These are phyloP conservation scores for Backusella tarrabulga DNA, from an alignment of 192 early-diverging fungal species.

Conservation along the genomic window DNA sequence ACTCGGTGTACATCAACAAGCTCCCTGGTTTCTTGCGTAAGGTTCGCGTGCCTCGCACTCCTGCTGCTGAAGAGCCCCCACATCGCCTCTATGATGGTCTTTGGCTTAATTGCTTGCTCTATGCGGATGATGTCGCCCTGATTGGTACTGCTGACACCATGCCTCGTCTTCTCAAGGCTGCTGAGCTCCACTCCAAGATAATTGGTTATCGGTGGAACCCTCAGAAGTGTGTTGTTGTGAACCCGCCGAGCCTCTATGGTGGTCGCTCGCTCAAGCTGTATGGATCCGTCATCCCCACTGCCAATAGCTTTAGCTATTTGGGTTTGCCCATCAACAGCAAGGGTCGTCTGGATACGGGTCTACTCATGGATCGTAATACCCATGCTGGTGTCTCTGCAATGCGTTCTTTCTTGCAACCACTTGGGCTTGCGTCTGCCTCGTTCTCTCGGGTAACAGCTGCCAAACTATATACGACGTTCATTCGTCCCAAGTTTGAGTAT, in stretches of 20 bases:
- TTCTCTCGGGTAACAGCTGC: background rate
- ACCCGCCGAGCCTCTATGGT: background rate
- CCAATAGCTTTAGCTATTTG: slow-evolving; percentile 12
- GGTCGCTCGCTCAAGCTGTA: background rate
- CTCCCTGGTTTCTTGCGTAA: background rate
- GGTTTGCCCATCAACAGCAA: slow-evolving; percentile 4
- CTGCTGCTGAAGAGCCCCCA: background rate
- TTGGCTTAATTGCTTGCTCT: slow-evolving; percentile 14
- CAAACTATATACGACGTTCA: background rate
- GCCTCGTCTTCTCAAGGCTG: background rate
- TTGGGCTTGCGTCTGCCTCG: background rate
- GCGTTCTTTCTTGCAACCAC: background rate
- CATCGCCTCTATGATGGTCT: background rate
- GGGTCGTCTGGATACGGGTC: background rate
- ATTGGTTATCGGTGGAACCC: slow-evolving; percentile 25
- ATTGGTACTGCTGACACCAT: background rate
- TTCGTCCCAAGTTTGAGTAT: slow-evolving; percentile 11
- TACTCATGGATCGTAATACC: background rate
- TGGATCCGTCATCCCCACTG: background rate
- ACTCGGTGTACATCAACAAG: slow-evolving; percentile 26
- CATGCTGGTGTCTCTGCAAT: background rate
- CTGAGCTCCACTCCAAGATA: background rate
- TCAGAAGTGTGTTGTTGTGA: background rate
- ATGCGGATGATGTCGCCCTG: slow-evolving; percentile 17
- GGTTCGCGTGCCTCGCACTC: background rate